Base-by-base conservation (phyloP, 306 rosid species). In the Gastrolobium villosum region DNA sequence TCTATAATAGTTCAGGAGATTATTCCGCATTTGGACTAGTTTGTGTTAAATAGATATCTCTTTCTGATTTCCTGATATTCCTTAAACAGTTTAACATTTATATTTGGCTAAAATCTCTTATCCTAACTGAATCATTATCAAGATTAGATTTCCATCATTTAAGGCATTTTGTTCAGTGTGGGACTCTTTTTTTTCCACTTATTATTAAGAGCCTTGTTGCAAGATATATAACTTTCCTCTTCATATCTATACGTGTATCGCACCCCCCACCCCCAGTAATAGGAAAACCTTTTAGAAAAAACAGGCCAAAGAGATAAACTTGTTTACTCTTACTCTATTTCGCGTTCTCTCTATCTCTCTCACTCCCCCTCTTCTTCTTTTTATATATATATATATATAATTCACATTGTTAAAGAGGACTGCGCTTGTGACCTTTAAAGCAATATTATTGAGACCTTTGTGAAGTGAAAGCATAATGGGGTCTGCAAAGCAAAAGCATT, bases 401-500 rank as follows among this genome's bases (percentile, higher is more conserved):
- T 39, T 55, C 77, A 52, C 36, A 13, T 31, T 5, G 15, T 55
- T 28, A 55, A 49, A 46, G 79, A 61, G 40, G 7, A 66, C 54
- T 65, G 2, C 2, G 34, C 13, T 10, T 64, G 46, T 43, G 59
- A 34, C 41, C 55, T 43, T 64, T 62, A 40, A 53, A 74, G 49
- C 26, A 4, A 20, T 54, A 41, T 41, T 41, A 50, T 2, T 74
- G 6, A 74, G 15, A 13, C 3, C 31, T 26, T 41, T 53, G 48
- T 50, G 45, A 65, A 70, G 26, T 53, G 1, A 65, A 70, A 75
- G 59, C 70, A 82, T 4, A 81, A 92, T 87, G 96, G 44, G 71
- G 85, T 7, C 65, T 37, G 32, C 9, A 49, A 85, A 87, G 61
- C 73, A 55, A 49, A 85, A 87, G 61, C 73, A 55, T 83, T 72